phyloP scores from a whole-genome alignment of 106 monocot genomes.

The Dioscorea zingiberensis region DNA sequence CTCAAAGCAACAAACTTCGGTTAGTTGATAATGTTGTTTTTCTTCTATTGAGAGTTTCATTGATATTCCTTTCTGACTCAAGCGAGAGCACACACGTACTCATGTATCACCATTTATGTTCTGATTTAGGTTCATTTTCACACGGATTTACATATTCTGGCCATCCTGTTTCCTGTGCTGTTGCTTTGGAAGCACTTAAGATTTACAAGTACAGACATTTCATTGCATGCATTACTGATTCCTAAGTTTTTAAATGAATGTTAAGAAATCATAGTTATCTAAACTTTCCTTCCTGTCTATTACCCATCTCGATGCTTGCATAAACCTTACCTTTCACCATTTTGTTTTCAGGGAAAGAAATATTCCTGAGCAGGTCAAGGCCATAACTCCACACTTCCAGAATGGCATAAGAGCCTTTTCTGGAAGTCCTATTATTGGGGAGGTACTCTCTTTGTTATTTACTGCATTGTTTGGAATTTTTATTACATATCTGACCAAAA shows the following conservation, averaged over 20 bases:
- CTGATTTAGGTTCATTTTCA: constrained; percentile 64
- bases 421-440: constrained; percentile 91
- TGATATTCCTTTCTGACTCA: too few species aligned
- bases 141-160: constrained; percentile 99
- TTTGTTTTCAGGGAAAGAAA: constrained; percentile 64
- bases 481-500: too few species aligned
- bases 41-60: too few species aligned
- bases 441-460: constrained; percentile 36
- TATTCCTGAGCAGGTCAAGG: constrained; percentile 52
- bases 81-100: too few species aligned
- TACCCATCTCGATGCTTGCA: background rate
- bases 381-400: constrained; percentile 70
- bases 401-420: constrained; percentile 81
- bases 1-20: constrained; percentile 98
- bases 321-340: background rate
- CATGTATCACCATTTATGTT: too few species aligned
- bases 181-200: constrained; percentile 88
- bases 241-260: too few species aligned
- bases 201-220: constrained; percentile 58
- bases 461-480: too few species aligned
- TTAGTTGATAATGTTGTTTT: constrained; percentile 17
- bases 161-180: constrained; percentile 94
- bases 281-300: background rate
- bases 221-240: too few species aligned
- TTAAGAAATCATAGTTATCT: too few species aligned